Conservation (phyloP, 306 rosid species). For the Ormosia semicastrata region DNA sequence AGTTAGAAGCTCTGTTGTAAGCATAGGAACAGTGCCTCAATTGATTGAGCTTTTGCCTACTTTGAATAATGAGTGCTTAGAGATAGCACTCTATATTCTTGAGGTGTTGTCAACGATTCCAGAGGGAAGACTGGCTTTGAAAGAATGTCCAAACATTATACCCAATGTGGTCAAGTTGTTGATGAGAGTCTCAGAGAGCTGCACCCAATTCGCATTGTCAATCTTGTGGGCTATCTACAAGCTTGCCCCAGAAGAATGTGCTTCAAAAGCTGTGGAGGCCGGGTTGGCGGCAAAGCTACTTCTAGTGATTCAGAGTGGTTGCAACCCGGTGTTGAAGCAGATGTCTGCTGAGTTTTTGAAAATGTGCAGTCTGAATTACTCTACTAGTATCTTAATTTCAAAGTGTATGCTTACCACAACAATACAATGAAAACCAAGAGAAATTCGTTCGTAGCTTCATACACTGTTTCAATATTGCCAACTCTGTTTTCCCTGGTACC, state of each 20-base stretch:
- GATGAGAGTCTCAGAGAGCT: slow-evolving; percentile 77
- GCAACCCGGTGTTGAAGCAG: slow-evolving; percentile 66
- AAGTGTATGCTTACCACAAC: slow-evolving; percentile 80
- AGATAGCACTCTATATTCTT: slow-evolving; percentile 48
- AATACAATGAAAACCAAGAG: slow-evolving; percentile 44
- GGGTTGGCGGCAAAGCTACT: slow-evolving; percentile 75
- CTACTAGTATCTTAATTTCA: slow-evolving; percentile 64
- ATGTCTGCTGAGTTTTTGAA: slow-evolving; percentile 69
- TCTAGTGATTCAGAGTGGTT: slow-evolving; percentile 77
- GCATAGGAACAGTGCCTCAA: slow-evolving; percentile 60
- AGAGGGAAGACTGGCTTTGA: slow-evolving; percentile 63
- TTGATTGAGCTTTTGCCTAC: slow-evolving; percentile 52
- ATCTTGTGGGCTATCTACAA: slow-evolving; percentile 70
- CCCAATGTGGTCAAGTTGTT: slow-evolving; percentile 54
- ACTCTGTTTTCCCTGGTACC: background rate
- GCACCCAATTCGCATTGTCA: slow-evolving; percentile 60
- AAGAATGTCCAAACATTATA: slow-evolving; percentile 58
- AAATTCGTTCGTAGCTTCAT: slow-evolving; percentile 37
- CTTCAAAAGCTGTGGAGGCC: slow-evolving; percentile 62
- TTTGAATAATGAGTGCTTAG: slow-evolving; percentile 53
- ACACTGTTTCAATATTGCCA: background rate
- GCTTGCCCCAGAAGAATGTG: slow-evolving; percentile 72
- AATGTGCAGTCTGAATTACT: slow-evolving; percentile 70
- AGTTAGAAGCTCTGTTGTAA: slow-evolving; percentile 48
- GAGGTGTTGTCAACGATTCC: slow-evolving; percentile 56